Percentiles rank a stretch among this genome's conserved stretches.
These are phyloP conservation scores for Leccinum huronense DNA, from an alignment of 1,284 basidiomycete genomes.

Conservation along the genomic window DNA sequence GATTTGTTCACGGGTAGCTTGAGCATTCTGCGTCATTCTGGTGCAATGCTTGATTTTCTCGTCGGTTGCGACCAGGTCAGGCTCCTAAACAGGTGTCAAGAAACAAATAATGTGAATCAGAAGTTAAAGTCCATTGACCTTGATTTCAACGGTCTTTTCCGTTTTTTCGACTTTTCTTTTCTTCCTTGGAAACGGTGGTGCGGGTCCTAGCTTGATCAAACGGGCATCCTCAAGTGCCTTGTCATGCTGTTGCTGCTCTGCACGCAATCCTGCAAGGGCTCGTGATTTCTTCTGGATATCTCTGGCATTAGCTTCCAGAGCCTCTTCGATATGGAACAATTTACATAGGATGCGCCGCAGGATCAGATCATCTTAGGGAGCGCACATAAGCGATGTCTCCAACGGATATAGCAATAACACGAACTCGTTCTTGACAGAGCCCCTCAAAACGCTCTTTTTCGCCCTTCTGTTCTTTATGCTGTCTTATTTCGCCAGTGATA, in stretches of 20 bases:
- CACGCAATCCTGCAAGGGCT: constrained; percentile 63
- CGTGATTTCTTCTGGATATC: constrained; percentile 74
- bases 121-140: constrained; percentile 45
- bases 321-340: constrained; percentile 86
- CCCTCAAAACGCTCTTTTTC: constrained; percentile 90
- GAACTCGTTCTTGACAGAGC: constrained; percentile 69
- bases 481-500: constrained; percentile 93
- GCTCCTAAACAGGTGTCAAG: constrained; percentile 53
- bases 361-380: constrained; percentile 70
- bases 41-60: constrained; percentile 86
- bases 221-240: constrained; percentile 72
- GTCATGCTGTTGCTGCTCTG: constrained; percentile 70
- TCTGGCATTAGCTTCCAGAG: constrained; percentile 68
- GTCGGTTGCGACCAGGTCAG: constrained; percentile 77
- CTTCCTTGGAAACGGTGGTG: constrained; percentile 70
- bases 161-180: constrained; percentile 78
- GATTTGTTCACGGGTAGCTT: constrained; percentile 63
- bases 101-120: not conserved
- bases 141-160: constrained; percentile 81
- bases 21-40: constrained; percentile 74
- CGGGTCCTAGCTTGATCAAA: constrained; percentile 77
- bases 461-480: constrained; percentile 95
- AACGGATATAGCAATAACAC: constrained; percentile 25
- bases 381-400: constrained; percentile 9
- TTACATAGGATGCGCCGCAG: constrained; percentile 86